Base-by-base conservation (phyloP, 177 flowering plant genomes). In the Vitis hybrid region DNA sequence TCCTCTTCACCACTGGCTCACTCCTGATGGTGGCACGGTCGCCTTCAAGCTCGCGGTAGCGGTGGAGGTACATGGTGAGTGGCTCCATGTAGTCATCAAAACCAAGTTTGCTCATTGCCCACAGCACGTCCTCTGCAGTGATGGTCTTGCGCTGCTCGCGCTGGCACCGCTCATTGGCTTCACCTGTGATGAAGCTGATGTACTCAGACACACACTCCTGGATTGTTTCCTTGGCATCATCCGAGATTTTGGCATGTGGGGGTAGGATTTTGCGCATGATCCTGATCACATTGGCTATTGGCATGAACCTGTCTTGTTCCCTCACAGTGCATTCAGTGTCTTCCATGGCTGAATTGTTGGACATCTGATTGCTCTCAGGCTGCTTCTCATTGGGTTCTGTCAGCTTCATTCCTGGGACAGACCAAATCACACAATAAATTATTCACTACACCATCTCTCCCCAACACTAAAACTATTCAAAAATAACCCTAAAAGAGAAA, bases 201-300 rank as follows among this genome's bases (percentile, higher is more conserved):
- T 77, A 92, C 91, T 94, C 98, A 1, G 97, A 93, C 0, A 93
- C 97, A 50, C 98, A 91, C 65, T 94, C 98, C 72, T 94, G 98
- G 69, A 91, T 87, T 0, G 94, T 91, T 66, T 92, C 97, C 79
- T 93, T 94, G 52, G 97, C 97, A 55, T 92, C 98, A 61, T 92
- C 98, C 0, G 97, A 87, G 65, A 94, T 92, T 75, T 94, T 94
- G 48, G 98, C 98, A 56, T 94, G 97, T 1, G 87, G 76, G 0
- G 98, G 98, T 1, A 92, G 91, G 72, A 83, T 85, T 70, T 80
- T 84, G 45, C 94, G 83, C 97, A 92, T 92, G 82, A 92, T 90
- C 45, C 97, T 29, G 53, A 92, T 90, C 70, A 92, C 92, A 57
- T 92, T 92, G 2, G 97, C 96, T 0, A 92, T 90, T 3, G 96